These are phyloP conservation scores for Taphrina sp. DNA, from an alignment of 1,139 yeast genomes.

Conservation along the genomic window DNA sequence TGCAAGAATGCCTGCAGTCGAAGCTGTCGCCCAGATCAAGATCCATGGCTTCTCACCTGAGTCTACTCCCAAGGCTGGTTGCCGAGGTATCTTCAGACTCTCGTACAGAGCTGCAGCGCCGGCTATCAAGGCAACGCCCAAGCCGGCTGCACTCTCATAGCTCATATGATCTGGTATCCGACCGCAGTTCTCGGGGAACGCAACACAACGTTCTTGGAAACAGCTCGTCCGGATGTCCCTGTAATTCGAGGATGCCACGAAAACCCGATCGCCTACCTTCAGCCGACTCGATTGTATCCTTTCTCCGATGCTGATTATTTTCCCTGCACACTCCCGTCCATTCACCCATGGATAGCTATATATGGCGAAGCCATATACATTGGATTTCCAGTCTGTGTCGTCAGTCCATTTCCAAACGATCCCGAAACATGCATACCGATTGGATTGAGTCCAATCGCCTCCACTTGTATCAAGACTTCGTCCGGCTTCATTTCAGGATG, in stretches of 20 bases:
- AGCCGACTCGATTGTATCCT: background rate
- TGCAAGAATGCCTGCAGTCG: conserved; percentile 1
- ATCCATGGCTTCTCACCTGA: background rate
- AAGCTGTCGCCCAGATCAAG: conserved; percentile 5
- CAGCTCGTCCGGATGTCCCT: conserved; percentile 1
- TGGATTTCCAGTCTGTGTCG: conserved; percentile 3
- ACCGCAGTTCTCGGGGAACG: conserved; percentile 2
- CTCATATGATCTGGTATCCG: conserved; percentile 1
- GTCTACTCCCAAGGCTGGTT: background rate
- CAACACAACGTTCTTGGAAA: conserved; percentile 3
- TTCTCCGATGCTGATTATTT: background rate
- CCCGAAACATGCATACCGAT: background rate
- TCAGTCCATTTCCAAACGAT: background rate
- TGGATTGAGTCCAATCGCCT: conserved; percentile 11
- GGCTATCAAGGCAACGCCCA: conserved; percentile 9
- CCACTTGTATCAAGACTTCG: conserved; percentile 2
- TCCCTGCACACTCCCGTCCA: conserved; percentile 6
- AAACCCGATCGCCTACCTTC: conserved; percentile 3
- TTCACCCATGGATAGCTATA: conserved; percentile 3
- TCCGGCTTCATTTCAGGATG: background rate
- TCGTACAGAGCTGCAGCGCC: conserved; percentile 9
- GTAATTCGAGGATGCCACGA: conserved; percentile 10
- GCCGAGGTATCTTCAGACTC: background rate
- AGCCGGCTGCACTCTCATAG: background rate
- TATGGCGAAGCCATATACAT: conserved; percentile 3